Conservation (phyloP, 2,329 filamentous ascomycete species). For the Didymella sp. region DNA sequence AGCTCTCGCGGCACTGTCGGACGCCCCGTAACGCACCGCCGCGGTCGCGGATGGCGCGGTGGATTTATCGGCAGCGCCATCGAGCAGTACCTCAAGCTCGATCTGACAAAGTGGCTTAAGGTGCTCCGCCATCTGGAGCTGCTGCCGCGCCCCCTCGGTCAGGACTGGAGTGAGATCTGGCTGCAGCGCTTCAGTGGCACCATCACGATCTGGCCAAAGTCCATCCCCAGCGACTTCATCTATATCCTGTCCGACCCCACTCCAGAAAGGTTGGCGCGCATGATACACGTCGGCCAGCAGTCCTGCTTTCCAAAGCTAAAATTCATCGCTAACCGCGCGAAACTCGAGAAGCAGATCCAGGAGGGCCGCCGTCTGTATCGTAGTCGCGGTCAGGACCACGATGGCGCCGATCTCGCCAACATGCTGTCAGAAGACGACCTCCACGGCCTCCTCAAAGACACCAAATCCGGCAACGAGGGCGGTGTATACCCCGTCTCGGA, state of each 20-base stretch:
- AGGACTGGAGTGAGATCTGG: slow-evolving; percentile 98
- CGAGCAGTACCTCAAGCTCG: slow-evolving; percentile 95
- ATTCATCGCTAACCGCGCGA: slow-evolving; percentile 86
- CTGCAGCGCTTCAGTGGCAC: slow-evolving; percentile 93
- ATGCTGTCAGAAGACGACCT: slow-evolving; percentile 58
- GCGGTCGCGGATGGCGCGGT: slow-evolving; percentile 92
- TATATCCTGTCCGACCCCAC: slow-evolving; percentile 87
- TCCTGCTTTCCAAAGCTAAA: slow-evolving; percentile 90
- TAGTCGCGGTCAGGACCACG: slow-evolving; percentile 37
- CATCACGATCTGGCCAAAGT: slow-evolving; percentile 95
- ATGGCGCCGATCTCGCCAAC: slow-evolving; percentile 45
- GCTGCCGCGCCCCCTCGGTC: slow-evolving; percentile 84
- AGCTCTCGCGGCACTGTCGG: slow-evolving; percentile 90
- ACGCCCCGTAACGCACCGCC: slow-evolving; percentile 90
- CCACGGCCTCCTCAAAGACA: slow-evolving; percentile 47
- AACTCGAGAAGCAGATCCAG: slow-evolving; percentile 74
- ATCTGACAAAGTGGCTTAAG: slow-evolving; percentile 97
- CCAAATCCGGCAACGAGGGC: slow-evolving; percentile 26
- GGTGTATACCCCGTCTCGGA: slow-evolving; percentile 33
- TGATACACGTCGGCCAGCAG: slow-evolving; percentile 90
- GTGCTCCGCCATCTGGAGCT: slow-evolving; percentile 92
- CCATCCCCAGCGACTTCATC: slow-evolving; percentile 77
- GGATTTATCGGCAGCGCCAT: slow-evolving; percentile 91
- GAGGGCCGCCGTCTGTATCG: slow-evolving; percentile 59
- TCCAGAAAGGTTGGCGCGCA: slow-evolving; percentile 75